Conservation (phyloP, 768 basidiomycete genomes). For the Tremella fuciformis region DNA sequence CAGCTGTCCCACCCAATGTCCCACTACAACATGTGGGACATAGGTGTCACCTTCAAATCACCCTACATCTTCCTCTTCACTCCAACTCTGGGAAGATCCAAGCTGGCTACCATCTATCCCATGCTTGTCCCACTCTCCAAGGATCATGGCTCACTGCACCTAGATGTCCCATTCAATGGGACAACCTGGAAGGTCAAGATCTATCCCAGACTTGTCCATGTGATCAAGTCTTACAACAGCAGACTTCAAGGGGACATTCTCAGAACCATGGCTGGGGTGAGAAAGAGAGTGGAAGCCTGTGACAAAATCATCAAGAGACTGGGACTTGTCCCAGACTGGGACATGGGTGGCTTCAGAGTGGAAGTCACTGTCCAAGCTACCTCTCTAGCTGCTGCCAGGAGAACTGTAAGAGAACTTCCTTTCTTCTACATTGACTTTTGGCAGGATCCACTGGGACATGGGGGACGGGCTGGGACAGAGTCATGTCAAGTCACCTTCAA, state of each 20-base stretch:
- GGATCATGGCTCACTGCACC: conserved; percentile 20
- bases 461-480: no score
- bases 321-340: background rate
- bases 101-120: conserved; percentile 2
- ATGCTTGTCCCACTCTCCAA: conserved; percentile 15
- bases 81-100: conserved; percentile 4
- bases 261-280: conserved; percentile 10
- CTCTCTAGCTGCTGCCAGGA: conserved; percentile 8
- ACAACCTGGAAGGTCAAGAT: conserved; percentile 20
- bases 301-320: conserved; percentile 26
- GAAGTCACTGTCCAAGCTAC: conserved; percentile 26
- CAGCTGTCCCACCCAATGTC: conserved; percentile 12
- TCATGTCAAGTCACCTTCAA: no score
- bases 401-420: conserved; percentile 6
- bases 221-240: conserved; percentile 27
- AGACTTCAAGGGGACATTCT: conserved; percentile 18
- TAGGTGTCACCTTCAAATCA: no score
- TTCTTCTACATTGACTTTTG: no score
- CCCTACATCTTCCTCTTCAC: no score
- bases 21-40: conserved; percentile 17
- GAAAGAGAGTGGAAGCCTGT: conserved; percentile 5
- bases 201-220: no score
- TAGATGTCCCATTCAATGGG: conserved; percentile 7
- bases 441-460: no score
- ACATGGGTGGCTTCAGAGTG: conserved; percentile 26